These are phyloP conservation scores for Lecanicillium sp. DNA, from an alignment of 2,329 filamentous ascomycete genomes.

Conservation along the genomic window DNA sequence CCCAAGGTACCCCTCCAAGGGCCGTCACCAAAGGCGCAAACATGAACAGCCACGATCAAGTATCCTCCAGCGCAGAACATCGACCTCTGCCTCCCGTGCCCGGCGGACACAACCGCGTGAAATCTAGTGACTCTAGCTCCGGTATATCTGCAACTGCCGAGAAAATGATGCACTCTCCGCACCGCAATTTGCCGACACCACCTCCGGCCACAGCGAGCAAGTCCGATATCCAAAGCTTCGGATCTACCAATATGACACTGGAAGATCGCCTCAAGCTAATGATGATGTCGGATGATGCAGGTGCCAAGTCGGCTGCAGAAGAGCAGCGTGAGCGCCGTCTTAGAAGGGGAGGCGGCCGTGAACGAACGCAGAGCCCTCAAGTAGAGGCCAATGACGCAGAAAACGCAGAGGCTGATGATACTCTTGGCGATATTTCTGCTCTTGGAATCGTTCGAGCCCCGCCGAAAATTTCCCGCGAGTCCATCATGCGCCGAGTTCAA, in stretches of 20 bases:
- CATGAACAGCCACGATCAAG: conserved; percentile 60
- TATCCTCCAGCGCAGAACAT: conserved; percentile 70
- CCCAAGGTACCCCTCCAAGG: conserved; percentile 36
- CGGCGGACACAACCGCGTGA: conserved; percentile 32
- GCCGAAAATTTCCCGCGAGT: conserved; percentile 82
- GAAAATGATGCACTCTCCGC: conserved; percentile 51
- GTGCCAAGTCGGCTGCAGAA: conserved; percentile 50
- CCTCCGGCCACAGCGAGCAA: conserved; percentile 62
- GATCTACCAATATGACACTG: conserved; percentile 68
- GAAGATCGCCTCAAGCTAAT: conserved; percentile 82
- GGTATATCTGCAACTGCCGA: conserved; percentile 66
- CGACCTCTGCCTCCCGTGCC: conserved; percentile 83
- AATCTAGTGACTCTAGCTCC: conserved; percentile 41
- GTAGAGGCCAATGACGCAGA: conserved; percentile 25
- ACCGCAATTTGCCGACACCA: conserved; percentile 63
- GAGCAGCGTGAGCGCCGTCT: conserved; percentile 62
- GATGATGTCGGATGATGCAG: conserved; percentile 67
- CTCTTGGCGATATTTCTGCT: conserved; percentile 50
- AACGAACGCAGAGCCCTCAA: conserved; percentile 37
- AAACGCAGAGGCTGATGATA: conserved; percentile 48
- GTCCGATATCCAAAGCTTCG: conserved; percentile 69
- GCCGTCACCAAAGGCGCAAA: conserved; percentile 42
- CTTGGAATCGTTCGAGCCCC: conserved; percentile 59
- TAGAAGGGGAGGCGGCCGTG: conserved; percentile 49
- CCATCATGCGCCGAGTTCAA: conserved; percentile 82